Percentiles rank a stretch among this genome's conserved stretches.
These are phyloP conservation scores for Pichia cephalocereana DNA, from an alignment of 805 yeast species.

Conservation along the genomic window DNA sequence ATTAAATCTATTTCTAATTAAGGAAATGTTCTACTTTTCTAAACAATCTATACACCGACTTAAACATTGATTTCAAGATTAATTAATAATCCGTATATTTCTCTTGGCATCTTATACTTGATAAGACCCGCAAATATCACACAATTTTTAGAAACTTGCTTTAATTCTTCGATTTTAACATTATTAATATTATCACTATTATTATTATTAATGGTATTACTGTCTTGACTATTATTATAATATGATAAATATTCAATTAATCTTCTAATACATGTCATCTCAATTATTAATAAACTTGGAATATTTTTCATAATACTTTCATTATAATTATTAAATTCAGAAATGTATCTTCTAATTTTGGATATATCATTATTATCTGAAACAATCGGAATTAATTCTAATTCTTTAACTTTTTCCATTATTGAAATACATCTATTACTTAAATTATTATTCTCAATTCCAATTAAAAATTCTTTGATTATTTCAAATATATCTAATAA, in stretches of 20 bases:
- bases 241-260: slow-evolving; percentile 18
- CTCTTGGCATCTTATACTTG: slow-evolving; percentile 85
- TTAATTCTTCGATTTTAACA: slow-evolving; percentile 46
- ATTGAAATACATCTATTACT: slow-evolving; percentile 26
- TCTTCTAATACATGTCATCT: slow-evolving; percentile 67
- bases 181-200: slow-evolving; percentile 16
- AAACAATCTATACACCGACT: background rate
- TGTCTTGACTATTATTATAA: slow-evolving; percentile 2
- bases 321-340: slow-evolving; percentile 54
- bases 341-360: slow-evolving; percentile 54
- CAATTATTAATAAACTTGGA: slow-evolving; percentile 70
- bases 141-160: slow-evolving; percentile 68
- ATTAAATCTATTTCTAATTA: too few species aligned
- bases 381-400: slow-evolving; percentile 60
- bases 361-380: slow-evolving; percentile 36
- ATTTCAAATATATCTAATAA: slow-evolving; percentile 62
- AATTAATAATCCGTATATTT: slow-evolving; percentile 63
- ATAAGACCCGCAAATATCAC: slow-evolving; percentile 95
- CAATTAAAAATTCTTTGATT: slow-evolving; percentile 32
- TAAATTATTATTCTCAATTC: background rate
- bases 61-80: slow-evolving; percentile 41
- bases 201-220: slow-evolving; percentile 37
- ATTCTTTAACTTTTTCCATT: slow-evolving; percentile 34
- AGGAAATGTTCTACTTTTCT: too few species aligned
- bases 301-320: slow-evolving; percentile 69